Evolutionary conservation across 2,329 filamentous ascomycete genomes (phyloP), one percentile per base, ranked within the genome.

Genomic region (Blastomyces parvus): DNA sequence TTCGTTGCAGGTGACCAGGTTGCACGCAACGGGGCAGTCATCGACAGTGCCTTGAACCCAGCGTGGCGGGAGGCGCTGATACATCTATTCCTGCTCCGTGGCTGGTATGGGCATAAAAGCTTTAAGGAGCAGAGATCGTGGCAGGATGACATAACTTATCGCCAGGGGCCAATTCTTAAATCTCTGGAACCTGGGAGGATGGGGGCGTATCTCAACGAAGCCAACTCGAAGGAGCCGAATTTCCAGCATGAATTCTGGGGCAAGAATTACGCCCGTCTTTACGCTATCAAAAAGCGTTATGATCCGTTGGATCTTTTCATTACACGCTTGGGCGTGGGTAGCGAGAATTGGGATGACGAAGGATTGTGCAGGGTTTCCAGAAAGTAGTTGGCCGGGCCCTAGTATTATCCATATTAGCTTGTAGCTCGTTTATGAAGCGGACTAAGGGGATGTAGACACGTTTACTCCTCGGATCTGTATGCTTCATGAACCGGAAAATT

Each of bases 311-410:
- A 70, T 4, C 60, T 84, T 7, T 82, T 82, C 42, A 81, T 82
- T 62, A 80, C 77, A 9, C 68, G 68, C 7, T 79, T 74, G 27
- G 78, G 74, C 3, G 82, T 84, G 5, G 82, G 82, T 0, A 82
- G 80, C 62, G 82, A 84, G 61, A 67, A 59, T 40, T 59, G 57
- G 57, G 57, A 59, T 46, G 57, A 59, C 30, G 27, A 44, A 14
- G 40, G 57, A 14, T 25, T 59, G 13, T 59, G 57, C 36, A 36
- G 22, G 27, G 22, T 52, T 27, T 52, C 22, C 14, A 30, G 17
- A 22, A 9, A 22, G 44, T 46, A n/a, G 5, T 33, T 33, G 42
- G 14, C 17, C 19, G 40, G 40, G 4, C 42, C 42, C 13, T 14
- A 19, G 0, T 42, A 17, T 42, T 42, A 0, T 42, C 3, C 4